A percentile compares a stretch with the other conserved stretches of the same genome.
Conservation (phyloP, 495 filamentous ascomycete species). For the Aspergillus biplanus region DNA sequence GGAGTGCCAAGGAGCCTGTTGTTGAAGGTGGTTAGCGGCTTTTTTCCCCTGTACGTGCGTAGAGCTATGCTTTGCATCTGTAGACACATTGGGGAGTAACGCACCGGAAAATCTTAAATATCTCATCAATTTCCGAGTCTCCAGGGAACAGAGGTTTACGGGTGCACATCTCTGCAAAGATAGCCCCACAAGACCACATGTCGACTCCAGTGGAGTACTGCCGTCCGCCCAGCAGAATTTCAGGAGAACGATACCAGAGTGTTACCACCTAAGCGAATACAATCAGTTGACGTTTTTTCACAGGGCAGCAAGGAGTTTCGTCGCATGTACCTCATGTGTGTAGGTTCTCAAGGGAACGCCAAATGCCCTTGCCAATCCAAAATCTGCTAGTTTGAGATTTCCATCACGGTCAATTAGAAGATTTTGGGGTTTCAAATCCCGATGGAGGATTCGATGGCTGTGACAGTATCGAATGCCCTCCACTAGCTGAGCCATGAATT, state of each 20-base stretch:
- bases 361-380: constrained; percentile 94
- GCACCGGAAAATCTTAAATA: constrained; percentile 98
- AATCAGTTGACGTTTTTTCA: constrained; percentile 14
- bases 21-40: constrained; percentile 11
- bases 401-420: constrained; percentile 92
- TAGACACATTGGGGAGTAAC: constrained; percentile 20
- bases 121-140: constrained; percentile 99
- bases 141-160: constrained; percentile 96
- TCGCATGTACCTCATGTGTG: constrained; percentile 76
- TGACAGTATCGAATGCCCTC: constrained; percentile 95
- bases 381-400: constrained; percentile 97
- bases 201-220: constrained; percentile 99
- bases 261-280: constrained; percentile 73
- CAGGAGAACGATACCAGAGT: constrained; percentile 96
- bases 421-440: constrained; percentile 98
- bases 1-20: constrained; percentile 87
- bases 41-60: background rate
- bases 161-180: constrained; percentile 99
- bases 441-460: constrained; percentile 90
- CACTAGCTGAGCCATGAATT: constrained; percentile 94
- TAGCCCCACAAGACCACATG: constrained; percentile 99
- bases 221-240: constrained; percentile 94
- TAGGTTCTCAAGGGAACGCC: constrained; percentile 96
- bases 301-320: background rate
- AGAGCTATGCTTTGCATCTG: background rate